Evolutionary conservation across 1,284 basidiomycete species (phyloP), one percentile per base, ranked within the genome.

Genomic region (Ceratobasidium sp.): DNA sequence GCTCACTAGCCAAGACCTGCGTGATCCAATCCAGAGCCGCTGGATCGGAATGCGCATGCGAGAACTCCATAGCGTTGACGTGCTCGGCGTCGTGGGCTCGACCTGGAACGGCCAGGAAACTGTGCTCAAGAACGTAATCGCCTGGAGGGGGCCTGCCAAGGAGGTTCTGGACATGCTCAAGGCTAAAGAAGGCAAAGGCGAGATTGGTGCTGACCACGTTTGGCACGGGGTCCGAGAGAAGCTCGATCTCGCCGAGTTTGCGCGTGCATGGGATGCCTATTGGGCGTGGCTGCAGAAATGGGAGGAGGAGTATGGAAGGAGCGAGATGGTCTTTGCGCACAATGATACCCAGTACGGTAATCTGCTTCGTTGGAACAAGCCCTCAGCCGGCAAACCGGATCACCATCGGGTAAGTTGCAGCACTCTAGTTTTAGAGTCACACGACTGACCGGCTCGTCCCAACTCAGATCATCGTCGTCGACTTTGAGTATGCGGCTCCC

Each of bases 321-420:
- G 89, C 77, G 83, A 82, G 76, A 83, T 90, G 64, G 91, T 94
- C 6, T 92, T 93, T 78, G 85, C 90, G 74, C 94, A 97, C 83
- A 98, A 97, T 80, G 96, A 98, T 80, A 86, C 94, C 3, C 96
- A 97, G 80, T 96, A 94, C 79, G 96, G 95, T 52, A 98, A 97
- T 81, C 81, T 97, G n/a, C 82, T 97, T 73, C 84, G 87, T 76
- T 83, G 96, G 76, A 90, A 86, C 52, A 82, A 83, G 53, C 81
- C 85, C 28, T 84, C 87, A 64, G 83, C 86, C 6, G 76, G 78
- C 14, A 77, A 77, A 6, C 82, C 82, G 0, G 76, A 78, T n/a
- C 82, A 83, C 75, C 80, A 82, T 72, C 73, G 77, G 23, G 79
- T 80, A 67, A 76, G 77, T 76, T 43, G n/a, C 53, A n/a, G 21